Evolutionary conservation across 139 green algal species (phyloP), one percentile per base, ranked within the genome.

Genomic region (Yamagishiella unicocca): DNA sequence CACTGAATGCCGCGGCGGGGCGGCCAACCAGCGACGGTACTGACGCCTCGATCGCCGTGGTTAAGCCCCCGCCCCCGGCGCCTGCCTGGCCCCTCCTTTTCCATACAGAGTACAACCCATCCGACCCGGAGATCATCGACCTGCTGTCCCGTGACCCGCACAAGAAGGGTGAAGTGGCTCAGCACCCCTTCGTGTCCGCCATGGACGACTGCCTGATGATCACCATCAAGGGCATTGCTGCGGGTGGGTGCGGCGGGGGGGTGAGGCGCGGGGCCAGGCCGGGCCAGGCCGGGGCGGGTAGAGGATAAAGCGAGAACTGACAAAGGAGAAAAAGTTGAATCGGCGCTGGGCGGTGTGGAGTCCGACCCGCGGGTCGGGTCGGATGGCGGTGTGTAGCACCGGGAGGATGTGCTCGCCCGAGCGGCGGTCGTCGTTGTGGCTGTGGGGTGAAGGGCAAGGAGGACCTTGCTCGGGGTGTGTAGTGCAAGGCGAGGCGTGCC

Each of bases 151-250:
- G 92, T 25, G 91, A 94, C 84, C 87, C 91, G 1, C 38, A 62
- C 61, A 62, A 72, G 81, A 81, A 85, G 73, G 50, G 83, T 42
- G 31, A 78, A 4, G 93, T 74, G 75, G 90, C 33, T 76, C 91
- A 89, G 90, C 94, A 94, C 82, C 89, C 90, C 43, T 94, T 92
- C 70, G 67, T 77, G 61, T 45, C 85, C 24, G 89, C 88, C 42
- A 93, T 96, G 84, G 87, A 94, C 42, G 96, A 97, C 81, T 95
- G 92, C 24, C 90, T 98, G n/a, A 93, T 98, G 84, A 96, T 99
- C 88, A 98, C 95, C 42, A 99, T 99, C 90, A 99, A 99, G 90
- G 97, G 98, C 58, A 97, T 99, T 58, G 95, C 96, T 1, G 95
- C 97, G 29, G 61, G 76, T 83, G 45, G 74, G 74, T 78, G 38